Evolutionary conservation across 106 monocot genomes (phyloP), one percentile per base, ranked within the genome.

Genomic region (Dendrobium officinale): DNA sequence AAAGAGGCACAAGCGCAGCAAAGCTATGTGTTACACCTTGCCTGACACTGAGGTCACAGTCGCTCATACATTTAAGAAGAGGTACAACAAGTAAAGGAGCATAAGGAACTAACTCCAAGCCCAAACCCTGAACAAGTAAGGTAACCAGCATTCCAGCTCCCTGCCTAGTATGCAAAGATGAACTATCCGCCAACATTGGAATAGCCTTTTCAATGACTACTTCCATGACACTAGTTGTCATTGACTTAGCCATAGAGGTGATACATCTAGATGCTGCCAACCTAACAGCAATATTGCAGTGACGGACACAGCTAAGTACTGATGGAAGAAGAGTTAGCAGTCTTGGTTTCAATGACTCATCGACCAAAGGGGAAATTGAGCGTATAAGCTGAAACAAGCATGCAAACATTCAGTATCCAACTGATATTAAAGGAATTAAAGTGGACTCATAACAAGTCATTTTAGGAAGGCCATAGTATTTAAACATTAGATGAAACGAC

Each of bases 1-100:
- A 82, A 68, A 99, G 82, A 75, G 98, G 98, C 27, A 99, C 98
- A 77, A 99, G 88, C 20, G 92, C 90, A 83, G 98, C 98, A 90
- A 99, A 99, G 76, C 98, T 95, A 84, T 91, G 91, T 54, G 98
- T 99, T 18, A 99, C 98, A 84, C 85, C 91, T 80, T 95, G 85
- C 77, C 98, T 91, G 26, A 99, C 95, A 84, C 88, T 79, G 80
- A 74, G 81, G 83, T 99, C 92, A 82, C 76, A 85, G 73, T 99
- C 95, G 75, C 91, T 84, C 98, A 99, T 94, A 80, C 98, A 99
- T 66, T 87, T 91, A 49, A 99, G 86, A 74, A 99, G 95, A 73
- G 98, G 98, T 78, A 99, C 92, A 78, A 95, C 95, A 83, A 99
- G 91, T 51, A 95, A 85, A 84, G 92, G 88, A 85, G 98, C 87